These are phyloP conservation scores for Penicillium lagena DNA, from an alignment of 495 filamentous ascomycete species.

Conservation along the genomic window DNA sequence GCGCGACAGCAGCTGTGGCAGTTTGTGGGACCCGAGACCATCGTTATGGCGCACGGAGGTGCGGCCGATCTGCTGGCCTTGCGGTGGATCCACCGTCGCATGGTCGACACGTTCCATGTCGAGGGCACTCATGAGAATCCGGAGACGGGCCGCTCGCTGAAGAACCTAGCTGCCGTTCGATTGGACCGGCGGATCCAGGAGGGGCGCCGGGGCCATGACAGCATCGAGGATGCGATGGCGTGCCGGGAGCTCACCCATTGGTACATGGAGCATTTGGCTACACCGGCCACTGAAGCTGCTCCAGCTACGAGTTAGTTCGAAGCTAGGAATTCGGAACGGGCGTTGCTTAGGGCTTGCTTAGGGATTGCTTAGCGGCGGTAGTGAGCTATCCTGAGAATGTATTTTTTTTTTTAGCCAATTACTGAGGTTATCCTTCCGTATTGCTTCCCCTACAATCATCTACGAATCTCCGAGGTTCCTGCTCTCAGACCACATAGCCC, in stretches of 20 bases:
- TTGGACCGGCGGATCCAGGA: slow-evolving; percentile 27
- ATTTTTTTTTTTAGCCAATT: too few relatives aligned
- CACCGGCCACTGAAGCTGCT: too few relatives aligned
- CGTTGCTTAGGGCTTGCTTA: too few relatives aligned
- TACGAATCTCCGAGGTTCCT: too few relatives aligned
- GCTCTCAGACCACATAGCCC: too few relatives aligned
- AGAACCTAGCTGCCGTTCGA: slow-evolving; percentile 15
- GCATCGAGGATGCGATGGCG: slow-evolving; percentile 36
- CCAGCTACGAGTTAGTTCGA: too few relatives aligned
- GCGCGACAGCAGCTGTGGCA: slow-evolving; percentile 26
- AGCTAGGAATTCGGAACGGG: too few relatives aligned
- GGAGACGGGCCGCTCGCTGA: slow-evolving; percentile 16
- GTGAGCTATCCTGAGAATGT: too few relatives aligned
- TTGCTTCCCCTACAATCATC: too few relatives aligned
- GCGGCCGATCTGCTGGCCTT: slow-evolving; percentile 21
- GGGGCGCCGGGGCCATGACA: slow-evolving; percentile 18
- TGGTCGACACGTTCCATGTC: slow-evolving; percentile 25
- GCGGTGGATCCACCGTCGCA: slow-evolving; percentile 14
- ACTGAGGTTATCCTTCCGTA: too few relatives aligned
- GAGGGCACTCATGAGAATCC: slow-evolving; percentile 2
- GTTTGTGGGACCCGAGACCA: slow-evolving; percentile 27
- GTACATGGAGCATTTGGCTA: slow-evolving; percentile 8
- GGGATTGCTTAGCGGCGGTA: too few relatives aligned
- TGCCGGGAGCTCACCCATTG: slow-evolving; percentile 28
- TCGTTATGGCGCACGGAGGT: slow-evolving; percentile 26